Percentiles rank a stretch among this genome's conserved stretches.
Conservation (phyloP, 2,329 filamentous ascomycete species). For the Fusarium domesticum region DNA sequence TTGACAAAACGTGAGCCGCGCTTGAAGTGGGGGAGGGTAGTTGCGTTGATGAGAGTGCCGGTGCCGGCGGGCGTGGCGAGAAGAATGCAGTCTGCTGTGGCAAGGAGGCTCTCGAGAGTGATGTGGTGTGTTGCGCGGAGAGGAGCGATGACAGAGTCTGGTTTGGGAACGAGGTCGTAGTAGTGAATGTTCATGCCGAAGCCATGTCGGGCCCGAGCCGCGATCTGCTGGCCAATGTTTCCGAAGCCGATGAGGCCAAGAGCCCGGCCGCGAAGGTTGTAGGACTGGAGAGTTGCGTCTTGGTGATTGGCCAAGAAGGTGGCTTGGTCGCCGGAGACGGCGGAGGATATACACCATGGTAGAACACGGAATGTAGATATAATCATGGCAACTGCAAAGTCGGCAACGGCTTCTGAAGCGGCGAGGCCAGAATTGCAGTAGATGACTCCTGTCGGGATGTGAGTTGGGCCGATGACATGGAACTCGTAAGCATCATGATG, state of each 20-base stretch:
- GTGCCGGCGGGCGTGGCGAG: constrained; percentile 55
- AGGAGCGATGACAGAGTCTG: constrained; percentile 39
- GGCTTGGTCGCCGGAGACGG: constrained; percentile 37
- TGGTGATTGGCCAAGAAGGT: constrained; percentile 58
- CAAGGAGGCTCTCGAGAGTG: constrained; percentile 51
- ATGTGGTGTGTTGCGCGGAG: constrained; percentile 49
- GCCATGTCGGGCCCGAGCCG: constrained; percentile 47
- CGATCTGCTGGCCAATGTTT: constrained; percentile 62
- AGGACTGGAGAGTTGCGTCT: constrained; percentile 55
- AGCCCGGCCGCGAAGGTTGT: constrained; percentile 59
- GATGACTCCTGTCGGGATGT: constrained; percentile 49
- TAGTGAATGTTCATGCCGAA: constrained; percentile 69
- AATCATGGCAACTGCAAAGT: constrained; percentile 67
- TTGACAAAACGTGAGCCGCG: constrained; percentile 60
- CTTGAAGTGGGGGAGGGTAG: constrained; percentile 50
- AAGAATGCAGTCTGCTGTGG: constrained; percentile 56
- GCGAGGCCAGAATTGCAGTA: constrained; percentile 73
- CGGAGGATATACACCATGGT: constrained; percentile 60
- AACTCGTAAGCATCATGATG: not conserved
- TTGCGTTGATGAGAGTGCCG: constrained; percentile 46
- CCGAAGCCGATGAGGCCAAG: constrained; percentile 70
- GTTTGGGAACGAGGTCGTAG: constrained; percentile 54
- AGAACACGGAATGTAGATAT: constrained; percentile 67
- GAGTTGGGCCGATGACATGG: not conserved
- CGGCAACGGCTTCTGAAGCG: constrained; percentile 69